A percentile compares a stretch with the other conserved stretches of the same genome.
phyloP scores from a whole-genome alignment of 1,139 yeast genomes.

The Scheffersomyces parashehatae region DNA sequence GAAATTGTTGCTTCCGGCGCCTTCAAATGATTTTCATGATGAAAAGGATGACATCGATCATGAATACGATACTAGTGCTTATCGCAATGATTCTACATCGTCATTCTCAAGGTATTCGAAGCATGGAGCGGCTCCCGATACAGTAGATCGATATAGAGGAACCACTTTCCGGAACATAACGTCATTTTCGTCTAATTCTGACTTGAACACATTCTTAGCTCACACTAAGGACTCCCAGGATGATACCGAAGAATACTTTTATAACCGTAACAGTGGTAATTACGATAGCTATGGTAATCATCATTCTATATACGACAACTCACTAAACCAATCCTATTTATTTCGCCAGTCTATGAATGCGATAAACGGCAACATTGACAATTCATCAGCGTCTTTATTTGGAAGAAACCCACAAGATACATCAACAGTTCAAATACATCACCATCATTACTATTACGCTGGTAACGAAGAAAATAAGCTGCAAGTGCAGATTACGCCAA shows the following conservation, averaged over 20 bases:
- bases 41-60: slow-evolving; percentile 16
- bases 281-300: slow-evolving; percentile 8
- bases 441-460: slow-evolving; percentile 42
- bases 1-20: slow-evolving; percentile 26
- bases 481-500: slow-evolving; percentile 6
- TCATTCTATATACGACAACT: slow-evolving; percentile 9
- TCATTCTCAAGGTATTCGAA: neutral
- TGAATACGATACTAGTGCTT: slow-evolving; percentile 22
- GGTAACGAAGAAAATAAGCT: neutral
- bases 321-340: slow-evolving; percentile 11
- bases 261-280: slow-evolving; percentile 20
- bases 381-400: neutral
- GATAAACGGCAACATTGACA: neutral
- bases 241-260: slow-evolving; percentile 20
- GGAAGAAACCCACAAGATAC: neutral
- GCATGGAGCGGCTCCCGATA: neutral
- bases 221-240: slow-evolving; percentile 8
- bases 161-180: slow-evolving; percentile 14
- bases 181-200: slow-evolving; percentile 22
- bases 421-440: slow-evolving; percentile 36
- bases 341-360: slow-evolving; percentile 10
- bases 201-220: slow-evolving; percentile 18
- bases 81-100: neutral
- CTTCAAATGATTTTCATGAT: slow-evolving; percentile 3
- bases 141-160: neutral